Evolutionary conservation across 352 stramenopile genomes (phyloP).

Genomic region (Pythium aquatile): DNA sequence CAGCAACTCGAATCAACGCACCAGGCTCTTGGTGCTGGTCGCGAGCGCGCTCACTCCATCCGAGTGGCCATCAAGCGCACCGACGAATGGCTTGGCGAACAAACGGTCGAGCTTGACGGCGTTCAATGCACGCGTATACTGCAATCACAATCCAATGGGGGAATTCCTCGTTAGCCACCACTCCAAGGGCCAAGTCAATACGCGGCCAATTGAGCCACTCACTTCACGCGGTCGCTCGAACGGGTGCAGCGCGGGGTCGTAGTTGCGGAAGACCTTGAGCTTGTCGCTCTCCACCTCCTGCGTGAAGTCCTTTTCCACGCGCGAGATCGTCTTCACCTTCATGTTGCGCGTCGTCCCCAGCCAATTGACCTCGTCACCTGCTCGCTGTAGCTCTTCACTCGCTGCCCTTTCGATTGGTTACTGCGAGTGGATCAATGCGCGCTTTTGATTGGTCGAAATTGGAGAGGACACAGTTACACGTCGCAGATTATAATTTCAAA

Average conservation of each 20-base stretch:
- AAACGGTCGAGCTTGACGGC: constrained; percentile 98
- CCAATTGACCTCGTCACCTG: constrained; percentile 7
- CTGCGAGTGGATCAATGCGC: constrained; percentile 8
- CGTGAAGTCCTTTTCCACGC: constrained; percentile 93
- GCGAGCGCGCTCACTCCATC: constrained; percentile 95
- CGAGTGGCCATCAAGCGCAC: constrained; percentile 95
- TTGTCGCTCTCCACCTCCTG: constrained; percentile 92
- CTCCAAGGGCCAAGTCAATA: too few relatives aligned
- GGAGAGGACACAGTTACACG: constrained; percentile 6
- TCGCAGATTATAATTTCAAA: constrained; percentile 15
- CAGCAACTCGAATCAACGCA: constrained; percentile 1
- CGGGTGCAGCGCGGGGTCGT: constrained; percentile 94
- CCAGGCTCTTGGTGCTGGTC: constrained; percentile 89
- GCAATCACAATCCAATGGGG: constrained; percentile 23
- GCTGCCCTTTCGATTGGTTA: constrained; percentile 27
- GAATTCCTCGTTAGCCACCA: background rate
- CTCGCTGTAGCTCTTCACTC: background rate
- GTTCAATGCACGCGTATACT: constrained; percentile 97
- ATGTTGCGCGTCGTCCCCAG: constrained; percentile 58
- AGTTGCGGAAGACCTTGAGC: constrained; percentile 96
- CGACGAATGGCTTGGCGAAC: constrained; percentile 98
- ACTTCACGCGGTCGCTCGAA: constrained; percentile 89
- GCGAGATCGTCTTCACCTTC: constrained; percentile 99
- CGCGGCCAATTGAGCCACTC: background rate
- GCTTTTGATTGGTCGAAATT: constrained; percentile 22